phyloP scores from a whole-genome alignment of 495 filamentous ascomycete species.

The Hypoxylon rickii region DNA sequence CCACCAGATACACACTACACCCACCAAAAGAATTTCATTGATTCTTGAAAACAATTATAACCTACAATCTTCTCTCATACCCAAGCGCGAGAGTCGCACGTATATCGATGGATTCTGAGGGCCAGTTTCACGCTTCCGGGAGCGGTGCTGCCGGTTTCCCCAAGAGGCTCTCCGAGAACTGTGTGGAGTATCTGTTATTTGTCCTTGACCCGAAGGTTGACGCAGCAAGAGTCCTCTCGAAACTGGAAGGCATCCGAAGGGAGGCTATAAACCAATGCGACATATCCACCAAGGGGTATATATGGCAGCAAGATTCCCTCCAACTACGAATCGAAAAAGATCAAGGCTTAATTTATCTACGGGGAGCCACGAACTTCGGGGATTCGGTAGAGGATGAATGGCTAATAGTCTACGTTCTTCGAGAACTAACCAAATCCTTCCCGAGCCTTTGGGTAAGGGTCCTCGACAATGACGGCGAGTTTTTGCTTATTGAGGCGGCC shows the following conservation, averaged over 20 bases:
- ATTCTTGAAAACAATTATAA: too few species aligned
- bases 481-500: constrained; percentile 92
- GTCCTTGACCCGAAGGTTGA: constrained; percentile 63
- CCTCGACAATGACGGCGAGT: constrained; percentile 89
- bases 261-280: constrained; percentile 65
- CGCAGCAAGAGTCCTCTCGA: constrained; percentile 51
- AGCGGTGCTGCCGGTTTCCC: constrained; percentile 67
- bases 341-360: constrained; percentile 61
- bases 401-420: constrained; percentile 91
- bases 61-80: too few species aligned
- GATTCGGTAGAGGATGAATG: constrained; percentile 97
- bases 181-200: constrained; percentile 83
- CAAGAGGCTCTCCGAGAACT: constrained; percentile 80
- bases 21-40: too few species aligned
- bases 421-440: constrained; percentile 74
- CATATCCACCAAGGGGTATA: constrained; percentile 75
- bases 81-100: too few species aligned
- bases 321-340: constrained; percentile 59
- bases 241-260: constrained; percentile 72
- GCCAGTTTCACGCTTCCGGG: constrained; percentile 36
- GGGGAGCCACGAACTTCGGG: constrained; percentile 80
- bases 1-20: too few species aligned
- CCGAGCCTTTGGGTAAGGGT: constrained; percentile 80
- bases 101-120: constrained; percentile 25
- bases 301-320: constrained; percentile 91